Conservation (phyloP, 331 rosid species). For the Malus hybrid region DNA sequence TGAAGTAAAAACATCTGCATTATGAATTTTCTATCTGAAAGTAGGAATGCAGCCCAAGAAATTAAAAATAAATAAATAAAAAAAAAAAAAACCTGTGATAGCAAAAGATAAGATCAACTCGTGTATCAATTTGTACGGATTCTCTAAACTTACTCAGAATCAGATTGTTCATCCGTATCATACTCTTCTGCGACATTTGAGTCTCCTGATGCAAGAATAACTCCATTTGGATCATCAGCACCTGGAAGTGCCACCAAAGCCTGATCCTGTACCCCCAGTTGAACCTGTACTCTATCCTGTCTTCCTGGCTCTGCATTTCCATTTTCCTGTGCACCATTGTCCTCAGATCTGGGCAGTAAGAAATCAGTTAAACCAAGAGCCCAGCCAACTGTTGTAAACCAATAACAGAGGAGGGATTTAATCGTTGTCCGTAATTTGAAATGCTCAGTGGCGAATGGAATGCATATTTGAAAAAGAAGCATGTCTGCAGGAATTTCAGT, state of each 20-base stretch:
- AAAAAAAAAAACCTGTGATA: not conserved
- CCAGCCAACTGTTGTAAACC: conserved; percentile 98
- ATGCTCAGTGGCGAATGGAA: conserved; percentile 97
- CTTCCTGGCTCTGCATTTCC: conserved; percentile 81
- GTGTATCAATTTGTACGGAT: not conserved
- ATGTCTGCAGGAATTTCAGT: conserved; percentile 98
- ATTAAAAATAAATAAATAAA: not conserved
- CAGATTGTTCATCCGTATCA: conserved; percentile 84
- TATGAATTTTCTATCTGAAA: not conserved
- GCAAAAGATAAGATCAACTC: not conserved
- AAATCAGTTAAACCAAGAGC: conserved; percentile 87
- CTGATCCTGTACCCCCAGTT: conserved; percentile 55
- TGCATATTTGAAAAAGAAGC: conserved; percentile 97
- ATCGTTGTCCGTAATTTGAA: conserved; percentile 90
- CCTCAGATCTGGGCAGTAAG: conserved; percentile 87
- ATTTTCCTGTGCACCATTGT: conserved; percentile 67
- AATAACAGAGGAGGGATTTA: conserved; percentile 77
- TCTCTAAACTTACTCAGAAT: conserved; percentile 73
- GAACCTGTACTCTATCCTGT: conserved; percentile 75
- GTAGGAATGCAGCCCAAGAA: not conserved
- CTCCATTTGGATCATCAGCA: conserved; percentile 46
- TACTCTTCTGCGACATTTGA: conserved; percentile 49
- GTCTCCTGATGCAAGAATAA: conserved; percentile 38
- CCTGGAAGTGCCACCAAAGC: conserved; percentile 56
- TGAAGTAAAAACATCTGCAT: not conserved